These are phyloP conservation scores for Colletotrichum sp. DNA, from an alignment of 2,329 filamentous ascomycete genomes.

Conservation along the genomic window DNA sequence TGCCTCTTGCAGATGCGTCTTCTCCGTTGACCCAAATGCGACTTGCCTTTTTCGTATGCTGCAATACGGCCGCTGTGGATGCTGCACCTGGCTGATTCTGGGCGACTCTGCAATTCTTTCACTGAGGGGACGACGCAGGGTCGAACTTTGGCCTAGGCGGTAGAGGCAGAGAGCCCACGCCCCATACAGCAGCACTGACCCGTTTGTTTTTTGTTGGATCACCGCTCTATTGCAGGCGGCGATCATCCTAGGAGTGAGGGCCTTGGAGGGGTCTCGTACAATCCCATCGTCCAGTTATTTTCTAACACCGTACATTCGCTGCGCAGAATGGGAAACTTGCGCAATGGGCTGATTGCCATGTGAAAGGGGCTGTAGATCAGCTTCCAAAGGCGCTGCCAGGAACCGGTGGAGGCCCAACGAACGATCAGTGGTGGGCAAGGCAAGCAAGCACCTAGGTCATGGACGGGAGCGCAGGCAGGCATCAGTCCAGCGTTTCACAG, in stretches of 20 bases:
- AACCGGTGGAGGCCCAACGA: not conserved
- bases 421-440: not conserved
- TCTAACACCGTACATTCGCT: not conserved
- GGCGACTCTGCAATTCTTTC: slow-evolving; percentile 8
- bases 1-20: not conserved
- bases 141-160: slow-evolving; percentile 4
- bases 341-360: not conserved
- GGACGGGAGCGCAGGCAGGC: not conserved
- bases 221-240: not conserved
- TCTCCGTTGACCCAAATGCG: not conserved
- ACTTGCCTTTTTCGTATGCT: not conserved
- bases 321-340: not conserved
- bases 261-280: not conserved
- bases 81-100: slow-evolving; percentile 13
- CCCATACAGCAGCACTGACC: slow-evolving; percentile 18
- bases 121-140: slow-evolving; percentile 9
- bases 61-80: not conserved
- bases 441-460: too few relatives aligned
- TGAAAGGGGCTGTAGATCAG: not conserved
- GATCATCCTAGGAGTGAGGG: not conserved
- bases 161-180: not conserved
- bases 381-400: not conserved
- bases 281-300: not conserved
- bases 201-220: slow-evolving; percentile 16
- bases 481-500: not conserved